Evolutionary conservation across 768 basidiomycete genomes (phyloP).

Genomic region (Pleurotus eryngii): DNA sequence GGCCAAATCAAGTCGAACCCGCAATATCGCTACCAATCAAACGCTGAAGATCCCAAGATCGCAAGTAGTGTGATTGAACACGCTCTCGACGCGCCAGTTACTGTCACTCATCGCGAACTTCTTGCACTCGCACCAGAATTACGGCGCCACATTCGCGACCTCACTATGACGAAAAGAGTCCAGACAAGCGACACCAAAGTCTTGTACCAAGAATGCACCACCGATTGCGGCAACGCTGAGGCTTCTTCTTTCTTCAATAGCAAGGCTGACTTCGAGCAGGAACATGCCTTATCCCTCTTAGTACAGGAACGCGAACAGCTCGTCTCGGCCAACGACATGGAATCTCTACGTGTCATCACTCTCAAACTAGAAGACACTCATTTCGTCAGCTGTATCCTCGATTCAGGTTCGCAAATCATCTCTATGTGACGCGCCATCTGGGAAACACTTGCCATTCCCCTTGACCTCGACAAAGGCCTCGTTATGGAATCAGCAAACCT

Average conservation of each 20-base stretch:
- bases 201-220: neutral
- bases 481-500: constrained; percentile 20
- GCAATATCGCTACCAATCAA: constrained; percentile 11
- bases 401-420: constrained; percentile 16
- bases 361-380: constrained; percentile 7
- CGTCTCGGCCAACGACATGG: constrained; percentile 12
- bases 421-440: constrained; percentile 7
- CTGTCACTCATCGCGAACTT: constrained; percentile 14
- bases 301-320: neutral
- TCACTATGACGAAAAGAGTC: constrained; percentile 9
- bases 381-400: constrained; percentile 12
- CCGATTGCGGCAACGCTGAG: neutral
- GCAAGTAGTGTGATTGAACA: constrained; percentile 6
- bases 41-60: constrained; percentile 11
- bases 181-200: neutral
- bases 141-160: constrained; percentile 12
- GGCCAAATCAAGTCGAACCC: constrained; percentile 1
- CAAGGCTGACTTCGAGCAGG: neutral
- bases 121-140: constrained; percentile 13
- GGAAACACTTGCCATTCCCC: constrained; percentile 11
- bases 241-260: neutral
- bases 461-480: constrained; percentile 13
- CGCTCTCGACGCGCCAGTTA: constrained; percentile 11
- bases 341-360: constrained; percentile 13
- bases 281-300: neutral